Percentiles rank a stretch among this genome's conserved stretches.
Conservation (phyloP, 1,284 basidiomycete genomes). For the Rhizoctonia solani region DNA sequence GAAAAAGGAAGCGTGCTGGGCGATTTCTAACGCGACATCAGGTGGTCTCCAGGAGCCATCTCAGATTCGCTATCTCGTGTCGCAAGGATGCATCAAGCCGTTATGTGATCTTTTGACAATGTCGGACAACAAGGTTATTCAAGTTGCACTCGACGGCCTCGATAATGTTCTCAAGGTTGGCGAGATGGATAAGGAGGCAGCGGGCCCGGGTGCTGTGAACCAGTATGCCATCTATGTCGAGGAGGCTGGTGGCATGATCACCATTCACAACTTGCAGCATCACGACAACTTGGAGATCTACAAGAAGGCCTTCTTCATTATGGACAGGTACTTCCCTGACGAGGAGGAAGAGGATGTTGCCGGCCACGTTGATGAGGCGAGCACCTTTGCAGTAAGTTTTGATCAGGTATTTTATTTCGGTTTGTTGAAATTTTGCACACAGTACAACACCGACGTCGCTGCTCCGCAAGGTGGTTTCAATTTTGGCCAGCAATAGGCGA, state of each 20-base stretch:
- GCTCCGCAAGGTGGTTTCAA: conserved; percentile 95
- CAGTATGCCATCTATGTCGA: conserved; percentile 95
- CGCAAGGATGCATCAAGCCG: conserved; percentile 98
- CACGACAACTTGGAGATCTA: conserved; percentile 98
- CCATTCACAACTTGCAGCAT: conserved; percentile 98
- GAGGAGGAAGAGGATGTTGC: conserved; percentile 78
- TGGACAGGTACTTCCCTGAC: conserved; percentile 94
- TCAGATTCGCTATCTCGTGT: conserved; percentile 98
- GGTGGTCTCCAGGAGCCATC: conserved; percentile 96
- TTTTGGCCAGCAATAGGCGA: conserved; percentile 58
- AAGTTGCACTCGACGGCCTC: conserved; percentile 94
- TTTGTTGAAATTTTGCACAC: not conserved
- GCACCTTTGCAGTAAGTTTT: conserved; percentile 83
- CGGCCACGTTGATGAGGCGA: conserved; percentile 83
- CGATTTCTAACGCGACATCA: conserved; percentile 98
- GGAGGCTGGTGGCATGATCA: conserved; percentile 98
- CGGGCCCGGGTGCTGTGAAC: conserved; percentile 84
- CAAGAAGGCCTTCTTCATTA: conserved; percentile 99
- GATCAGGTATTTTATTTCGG: not conserved
- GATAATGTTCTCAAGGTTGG: conserved; percentile 99
- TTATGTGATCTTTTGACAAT: conserved; percentile 94
- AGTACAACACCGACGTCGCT: conserved; percentile 81
- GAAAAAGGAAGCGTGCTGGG: conserved; percentile 99
- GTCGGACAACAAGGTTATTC: conserved; percentile 99
- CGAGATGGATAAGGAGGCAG: conserved; percentile 89